Evolutionary conservation across 495 filamentous ascomycete species (phyloP), one percentile per base, ranked within the genome.

Genomic region (Cudoniella acicularis): DNA sequence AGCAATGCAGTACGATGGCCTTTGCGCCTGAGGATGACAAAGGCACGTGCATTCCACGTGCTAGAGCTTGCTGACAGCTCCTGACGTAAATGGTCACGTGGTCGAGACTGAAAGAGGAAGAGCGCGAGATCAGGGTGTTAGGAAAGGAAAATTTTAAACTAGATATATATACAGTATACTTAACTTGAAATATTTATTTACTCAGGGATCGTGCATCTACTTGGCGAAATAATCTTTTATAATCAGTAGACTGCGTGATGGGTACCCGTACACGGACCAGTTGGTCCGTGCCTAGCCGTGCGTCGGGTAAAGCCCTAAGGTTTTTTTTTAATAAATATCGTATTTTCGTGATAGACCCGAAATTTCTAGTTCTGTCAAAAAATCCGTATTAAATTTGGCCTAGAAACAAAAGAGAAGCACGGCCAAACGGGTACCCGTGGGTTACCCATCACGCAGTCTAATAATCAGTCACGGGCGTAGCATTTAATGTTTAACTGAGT

Each of bases 401-500:
- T n/a, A n/a, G n/a, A n/a, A n/a, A n/a, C n/a, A n/a, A n/a, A n/a
- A n/a, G n/a, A n/a, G n/a, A n/a, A n/a, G n/a, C n/a, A n/a, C n/a
- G n/a, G n/a, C n/a, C n/a, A n/a, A n/a, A n/a, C n/a, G n/a, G n/a
- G n/a, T n/a, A n/a, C n/a, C n/a, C n/a, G n/a, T n/a, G n/a, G n/a
- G n/a, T n/a, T n/a, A n/a, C n/a, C n/a, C n/a, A n/a, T n/a, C n/a
- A n/a, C n/a, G n/a, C n/a, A n/a, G n/a, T n/a, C n/a, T n/a, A n/a
- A n/a, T n/a, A n/a, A n/a, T 51, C 49, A 51, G 49, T 51, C 22
- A 25, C 22, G 49, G 25, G 49, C 43, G 43, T 46, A 51, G 49
- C 49, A 17, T 51, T 51, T 30, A 25, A 51, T 51, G 49, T 51
- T 51, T 51, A 51, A 51, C 49, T 51, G 49, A 51, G 49, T 51